A percentile compares a stretch with the other conserved stretches of the same genome.
Evolutionary conservation across 805 yeast genomes (phyloP).

Genomic region (Ogataea methylovora): DNA sequence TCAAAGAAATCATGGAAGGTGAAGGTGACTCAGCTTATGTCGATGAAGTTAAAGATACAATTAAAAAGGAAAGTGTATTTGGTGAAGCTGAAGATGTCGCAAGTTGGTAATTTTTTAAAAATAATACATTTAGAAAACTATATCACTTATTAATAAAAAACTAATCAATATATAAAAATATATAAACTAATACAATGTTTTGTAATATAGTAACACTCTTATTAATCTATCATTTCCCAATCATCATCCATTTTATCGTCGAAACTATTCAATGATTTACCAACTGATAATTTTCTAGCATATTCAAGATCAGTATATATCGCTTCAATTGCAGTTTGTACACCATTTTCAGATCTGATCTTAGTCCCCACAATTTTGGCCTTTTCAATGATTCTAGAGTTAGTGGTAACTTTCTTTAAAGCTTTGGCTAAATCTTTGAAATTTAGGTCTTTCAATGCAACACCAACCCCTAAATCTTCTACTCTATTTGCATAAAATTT

Average conservation of each 20-base stretch:
- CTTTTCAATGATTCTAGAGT: constrained; percentile 56
- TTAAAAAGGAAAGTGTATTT: constrained; percentile 61
- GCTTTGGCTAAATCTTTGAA: constrained; percentile 59
- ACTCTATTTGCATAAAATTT: constrained; percentile 84
- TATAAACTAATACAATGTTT: not conserved
- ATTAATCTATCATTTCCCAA: constrained; percentile 11
- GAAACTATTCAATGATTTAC: constrained; percentile 23
- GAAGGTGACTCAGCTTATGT: constrained; percentile 41
- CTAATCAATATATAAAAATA: not conserved
- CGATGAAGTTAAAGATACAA: constrained; percentile 32
- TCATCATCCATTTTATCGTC: constrained; percentile 19
- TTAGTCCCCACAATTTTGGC: constrained; percentile 57
- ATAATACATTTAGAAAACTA: not conserved
- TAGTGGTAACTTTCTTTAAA: constrained; percentile 57
- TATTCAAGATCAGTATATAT: constrained; percentile 80
- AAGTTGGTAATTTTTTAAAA: constrained; percentile 56
- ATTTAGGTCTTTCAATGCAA: constrained; percentile 62
- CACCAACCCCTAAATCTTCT: constrained; percentile 84
- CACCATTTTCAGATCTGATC: constrained; percentile 76
- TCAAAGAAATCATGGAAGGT: constrained; percentile 52
- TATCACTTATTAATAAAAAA: not conserved
- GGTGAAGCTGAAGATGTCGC: constrained; percentile 97
- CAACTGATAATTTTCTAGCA: constrained; percentile 49
- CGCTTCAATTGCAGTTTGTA: constrained; percentile 60
- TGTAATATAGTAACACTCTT: not conserved